A percentile compares a stretch with the other conserved stretches of the same genome.
These are phyloP conservation scores for Ganoderma sinense DNA, from an alignment of 1,284 basidiomycete genomes.

Conservation along the genomic window DNA sequence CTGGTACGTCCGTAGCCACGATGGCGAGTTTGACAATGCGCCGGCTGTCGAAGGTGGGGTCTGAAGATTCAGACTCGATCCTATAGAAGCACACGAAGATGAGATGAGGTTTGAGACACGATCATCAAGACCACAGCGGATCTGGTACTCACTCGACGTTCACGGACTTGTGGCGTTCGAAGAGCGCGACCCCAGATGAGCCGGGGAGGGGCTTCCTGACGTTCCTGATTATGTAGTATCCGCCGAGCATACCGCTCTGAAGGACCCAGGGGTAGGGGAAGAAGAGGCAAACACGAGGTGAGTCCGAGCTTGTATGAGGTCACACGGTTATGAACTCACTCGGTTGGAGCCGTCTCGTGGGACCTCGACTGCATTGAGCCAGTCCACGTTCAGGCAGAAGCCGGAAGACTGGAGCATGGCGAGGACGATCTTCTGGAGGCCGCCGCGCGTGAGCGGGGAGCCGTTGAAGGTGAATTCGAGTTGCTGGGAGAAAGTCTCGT, in stretches of 20 bases:
- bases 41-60: slow-evolving; percentile 51
- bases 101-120: slow-evolving; percentile 3
- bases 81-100: slow-evolving; percentile 37
- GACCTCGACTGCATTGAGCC: slow-evolving; percentile 55
- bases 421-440: slow-evolving; percentile 53
- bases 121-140: slow-evolving; percentile 10
- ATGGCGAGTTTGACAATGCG: slow-evolving; percentile 57
- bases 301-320: slow-evolving; percentile 12
- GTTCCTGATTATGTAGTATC: slow-evolving; percentile 60
- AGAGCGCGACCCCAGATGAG: slow-evolving; percentile 43
- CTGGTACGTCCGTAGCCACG: slow-evolving; percentile 52
- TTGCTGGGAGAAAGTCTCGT: slow-evolving; percentile 53
- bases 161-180: slow-evolving; percentile 60
- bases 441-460: slow-evolving; percentile 45
- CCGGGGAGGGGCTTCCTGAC: slow-evolving; percentile 50
- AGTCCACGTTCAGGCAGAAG: slow-evolving; percentile 52
- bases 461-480: slow-evolving; percentile 56
- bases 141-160: slow-evolving; percentile 53
- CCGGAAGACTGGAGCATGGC: slow-evolving; percentile 52
- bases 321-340: slow-evolving; percentile 42
- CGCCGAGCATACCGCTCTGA: slow-evolving; percentile 58
- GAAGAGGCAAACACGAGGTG: slow-evolving; percentile 9
- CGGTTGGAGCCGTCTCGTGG: slow-evolving; percentile 51
- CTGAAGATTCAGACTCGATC: slow-evolving; percentile 53
- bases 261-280: neutral